Evolutionary conservation across 805 yeast species (phyloP), one percentile per base, ranked within the genome.

Genomic region (Candida qinlingensis): DNA sequence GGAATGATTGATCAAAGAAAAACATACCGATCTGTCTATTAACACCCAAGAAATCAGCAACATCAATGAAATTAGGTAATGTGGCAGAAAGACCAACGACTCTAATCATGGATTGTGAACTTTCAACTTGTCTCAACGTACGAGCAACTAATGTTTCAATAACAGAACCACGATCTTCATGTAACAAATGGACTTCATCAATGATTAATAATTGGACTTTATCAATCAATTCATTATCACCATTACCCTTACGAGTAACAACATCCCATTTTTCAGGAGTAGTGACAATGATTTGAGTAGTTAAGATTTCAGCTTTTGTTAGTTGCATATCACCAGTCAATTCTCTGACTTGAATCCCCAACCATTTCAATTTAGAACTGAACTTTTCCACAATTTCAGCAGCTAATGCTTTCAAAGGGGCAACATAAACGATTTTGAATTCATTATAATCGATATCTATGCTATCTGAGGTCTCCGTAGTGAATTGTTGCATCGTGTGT

Each of bases 221-320:
- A 10, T 86, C 80, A 3, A 88, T 87, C 42, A 91, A 66, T 56
- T 90, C 96, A 44, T 80, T 80, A 59, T 91, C 97, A 45, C 97
- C 97, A 56, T 77, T 85, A 37, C 91, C 84, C 62, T 94, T 94
- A 62, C 98, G 79, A 0, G 99, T 92, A 2, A 94, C 97, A 3
- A 94, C 97, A 69, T 90, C 97, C 97, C 97, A 90, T 65, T 90
- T 90, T 62, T 90, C 97, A 0, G 97, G 97, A 0, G 97, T 90
- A 0, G 97, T 91, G 3, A 90, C 97, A 54, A 90, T 86, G 38
- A 90, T 75, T 63, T 90, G 97, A 1, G 97, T 91, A 1, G 79
- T 77, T 59, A 80, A 64, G 38, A 90, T 88, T 64, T 90, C 97
- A 2, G 84, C 75, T 54, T 81, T 79, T 0, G 96, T 85, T 46